phyloP scores from a whole-genome alignment of 331 rosid species.

The Phaseolus coccineus region DNA sequence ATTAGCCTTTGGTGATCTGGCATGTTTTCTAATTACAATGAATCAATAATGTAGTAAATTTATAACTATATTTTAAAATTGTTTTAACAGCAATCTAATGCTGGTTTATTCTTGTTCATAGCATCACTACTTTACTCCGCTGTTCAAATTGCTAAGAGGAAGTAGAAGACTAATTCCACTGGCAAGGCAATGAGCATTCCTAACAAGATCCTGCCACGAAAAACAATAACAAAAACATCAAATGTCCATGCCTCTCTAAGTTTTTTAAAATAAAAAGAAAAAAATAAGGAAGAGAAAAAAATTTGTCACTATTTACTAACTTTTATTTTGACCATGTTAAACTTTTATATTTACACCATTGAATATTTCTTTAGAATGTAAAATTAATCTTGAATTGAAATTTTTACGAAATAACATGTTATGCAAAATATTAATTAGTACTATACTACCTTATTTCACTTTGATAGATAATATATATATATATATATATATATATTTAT shows the following conservation, averaged over 20 bases:
- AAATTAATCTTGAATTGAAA: no score
- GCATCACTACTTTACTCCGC: not conserved
- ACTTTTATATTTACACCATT: no score
- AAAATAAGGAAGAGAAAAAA: no score
- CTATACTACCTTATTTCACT: no score
- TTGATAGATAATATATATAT: no score
- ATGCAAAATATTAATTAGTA: not conserved
- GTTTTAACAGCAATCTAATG: slow-evolving; percentile 26
- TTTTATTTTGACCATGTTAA: no score
- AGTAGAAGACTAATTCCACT: slow-evolving; percentile 78
- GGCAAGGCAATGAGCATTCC: slow-evolving; percentile 95
- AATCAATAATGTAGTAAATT: slow-evolving; percentile 12
- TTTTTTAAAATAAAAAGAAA: no score
- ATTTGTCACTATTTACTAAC: no score
- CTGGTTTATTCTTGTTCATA: not conserved
- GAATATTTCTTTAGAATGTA: no score
- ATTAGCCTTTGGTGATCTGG: not conserved
- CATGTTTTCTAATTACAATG: not conserved
- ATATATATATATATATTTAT: no score
- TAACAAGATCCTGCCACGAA: slow-evolving; percentile 68
- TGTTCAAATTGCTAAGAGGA: slow-evolving; percentile 62
- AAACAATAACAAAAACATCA: slow-evolving; percentile 44
- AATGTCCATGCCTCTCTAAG: not conserved
- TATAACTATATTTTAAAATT: slow-evolving; percentile 2
- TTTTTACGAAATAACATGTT: no score